Evolutionary conservation across 2,329 filamentous ascomycete species (phyloP), one percentile per base, ranked within the genome.

Genomic region (Beauveria bassiana): DNA sequence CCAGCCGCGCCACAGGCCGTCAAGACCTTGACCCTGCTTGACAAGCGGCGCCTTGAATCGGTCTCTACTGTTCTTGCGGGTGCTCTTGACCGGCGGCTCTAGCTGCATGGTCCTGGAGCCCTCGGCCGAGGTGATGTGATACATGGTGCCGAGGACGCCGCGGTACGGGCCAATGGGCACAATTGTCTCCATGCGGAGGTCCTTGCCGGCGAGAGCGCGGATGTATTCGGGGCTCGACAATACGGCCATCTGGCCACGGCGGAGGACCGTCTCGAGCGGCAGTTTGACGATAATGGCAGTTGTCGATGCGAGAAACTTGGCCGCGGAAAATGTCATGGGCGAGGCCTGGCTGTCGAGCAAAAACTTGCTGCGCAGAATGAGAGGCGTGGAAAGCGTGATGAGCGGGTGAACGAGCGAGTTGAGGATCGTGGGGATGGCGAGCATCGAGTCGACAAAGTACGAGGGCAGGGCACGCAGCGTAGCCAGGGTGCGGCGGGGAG

Each of bases 81-180:
- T 69, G 62, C 71, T 71, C 63, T 70, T 72, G 66, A 72, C 65
- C 43, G 66, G 66, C 65, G 74, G 63, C 62, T 69, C 65, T 54
- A 73, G 67, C 55, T 77, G 68, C 43, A 80, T 73, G 66, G 80
- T 74, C 9, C 84, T 78, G 63, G 79, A 79, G 8, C 95, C 95
- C 73, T 99, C 95, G 68, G 96, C 90, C 42, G 87, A 82, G 1
- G 90, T 82, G 64, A 99, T 95, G 63, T 85, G 84, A 80, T 91
- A 93, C 83, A 97, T 93, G 2, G 93, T 97, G 3, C 91, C 90
- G n/a, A 95, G 73, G 1, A 96, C 81, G n/a, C 95, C 95, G 40
- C 85, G 81, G 72, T 96, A 99, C 4, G 84, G 84, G 2, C 92
- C 93, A 0, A 90, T 81, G 2, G 89, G 86, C 0, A 98, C 86